Evolutionary conservation across 345 rosid genomes (phyloP), one percentile per base, ranked within the genome.

Genomic region (Mallotus nudiflorus): DNA sequence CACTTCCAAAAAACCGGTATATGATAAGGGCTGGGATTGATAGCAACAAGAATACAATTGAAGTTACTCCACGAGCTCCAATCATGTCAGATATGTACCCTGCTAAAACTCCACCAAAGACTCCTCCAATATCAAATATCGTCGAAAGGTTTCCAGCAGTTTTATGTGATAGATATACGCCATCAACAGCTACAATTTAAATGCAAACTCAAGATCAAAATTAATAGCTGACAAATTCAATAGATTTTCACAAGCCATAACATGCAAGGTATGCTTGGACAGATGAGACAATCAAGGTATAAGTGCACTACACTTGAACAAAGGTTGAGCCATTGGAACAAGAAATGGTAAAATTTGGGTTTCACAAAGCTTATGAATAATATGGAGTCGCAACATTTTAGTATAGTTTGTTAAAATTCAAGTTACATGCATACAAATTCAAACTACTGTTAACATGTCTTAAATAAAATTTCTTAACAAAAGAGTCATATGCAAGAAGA

Each of bases 131-230:
- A 71, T 94, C 97, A 13, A 88, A 94, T 48, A 94, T 57, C 1
- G 96, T 81, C 3, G 96, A 94, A 22, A 94, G 93, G 72, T 87
- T 87, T 9, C 98, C 96, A 1, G 96, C 97, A 40, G 87, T 83
- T 74, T 91, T 90, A 64, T 89, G 95, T 4, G 97, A 88, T 73
- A 91, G 64, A 79, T 87, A 85, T 46, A 87, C 86, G 27, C 95
- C 97, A 4, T 92, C 96, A 72, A 94, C 91, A 82, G 91, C 97
- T 90, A 74, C 70, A 80, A 55, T 67, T 77, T 72, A 57, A 75
- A 46, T 45, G 77, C 15, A 67, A 69, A 19, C n/a, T 51, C 49
- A 31, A 52, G 39, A 56, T 73, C 37, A 73, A 42, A 55, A 54
- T 24, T 19, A 44, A 16, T 29, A 53, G 45, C 3, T 10, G 56